Evolutionary conservation across 345 rosid genomes (phyloP).

Genomic region (Luvunga scandens): DNA sequence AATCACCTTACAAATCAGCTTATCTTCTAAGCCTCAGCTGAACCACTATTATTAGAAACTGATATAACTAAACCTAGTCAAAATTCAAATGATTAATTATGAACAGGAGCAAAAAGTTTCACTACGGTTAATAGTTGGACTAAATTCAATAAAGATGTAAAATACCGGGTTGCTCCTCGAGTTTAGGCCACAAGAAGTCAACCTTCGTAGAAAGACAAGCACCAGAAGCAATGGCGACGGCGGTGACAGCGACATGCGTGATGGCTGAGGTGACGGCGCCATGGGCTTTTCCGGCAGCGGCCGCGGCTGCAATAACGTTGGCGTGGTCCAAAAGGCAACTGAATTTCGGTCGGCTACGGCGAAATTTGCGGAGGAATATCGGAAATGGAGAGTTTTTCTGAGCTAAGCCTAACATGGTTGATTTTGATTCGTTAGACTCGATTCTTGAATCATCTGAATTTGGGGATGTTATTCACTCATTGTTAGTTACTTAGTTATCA

Average conservation of each 20-base stretch:
- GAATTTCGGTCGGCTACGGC: slow-evolving; percentile 30
- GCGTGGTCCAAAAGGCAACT: slow-evolving; percentile 34
- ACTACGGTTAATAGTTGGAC: neutral
- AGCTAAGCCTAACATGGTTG: slow-evolving; percentile 15
- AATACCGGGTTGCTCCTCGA: slow-evolving; percentile 57
- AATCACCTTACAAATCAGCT: neutral
- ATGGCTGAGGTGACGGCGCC: slow-evolving; percentile 65
- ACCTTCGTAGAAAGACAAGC: slow-evolving; percentile 78
- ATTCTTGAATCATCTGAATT: neutral
- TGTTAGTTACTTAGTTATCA: neutral
- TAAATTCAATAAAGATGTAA: neutral
- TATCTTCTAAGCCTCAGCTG: neutral
- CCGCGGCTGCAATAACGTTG: slow-evolving; percentile 49
- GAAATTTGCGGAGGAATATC: slow-evolving; percentile 20
- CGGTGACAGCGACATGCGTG: slow-evolving; percentile 66
- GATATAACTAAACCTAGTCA: too few species aligned
- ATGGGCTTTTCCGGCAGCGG: slow-evolving; percentile 39
- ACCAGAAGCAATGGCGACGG: slow-evolving; percentile 74
- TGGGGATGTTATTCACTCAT: neutral
- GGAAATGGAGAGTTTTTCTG: slow-evolving; percentile 14
- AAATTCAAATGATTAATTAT: neutral
- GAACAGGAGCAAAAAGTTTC: neutral
- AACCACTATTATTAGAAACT: neutral
- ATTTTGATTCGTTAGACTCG: neutral
- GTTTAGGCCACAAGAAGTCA: slow-evolving; percentile 69